A percentile compares a stretch with the other conserved stretches of the same genome.
These are phyloP conservation scores for Lichtheimia ramosa DNA, from an alignment of 371 early-diverging fungal species.

Conservation along the genomic window DNA sequence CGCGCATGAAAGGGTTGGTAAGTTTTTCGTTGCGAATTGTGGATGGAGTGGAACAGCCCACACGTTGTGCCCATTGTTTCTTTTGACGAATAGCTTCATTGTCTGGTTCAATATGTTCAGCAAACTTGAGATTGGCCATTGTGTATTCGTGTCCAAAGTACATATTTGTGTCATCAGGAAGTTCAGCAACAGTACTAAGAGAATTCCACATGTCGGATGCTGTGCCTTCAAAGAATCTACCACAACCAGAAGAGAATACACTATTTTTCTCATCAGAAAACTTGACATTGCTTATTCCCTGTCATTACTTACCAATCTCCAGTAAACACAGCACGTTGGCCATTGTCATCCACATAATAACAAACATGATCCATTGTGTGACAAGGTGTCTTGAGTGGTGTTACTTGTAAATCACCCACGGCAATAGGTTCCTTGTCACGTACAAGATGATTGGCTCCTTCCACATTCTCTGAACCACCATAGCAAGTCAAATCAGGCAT, in stretches of 20 bases:
- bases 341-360: conserved; percentile 65
- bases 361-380: conserved; percentile 86
- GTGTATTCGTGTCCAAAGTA: conserved; percentile 96
- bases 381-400: conserved; percentile 67
- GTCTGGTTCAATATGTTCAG: conserved; percentile 37
- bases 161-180: conserved; percentile 83
- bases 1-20: conserved; percentile 89
- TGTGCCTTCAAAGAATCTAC: conserved; percentile 93
- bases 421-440: conserved; percentile 29
- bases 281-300: not conserved
- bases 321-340: conserved; percentile 33
- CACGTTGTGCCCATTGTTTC: conserved; percentile 50
- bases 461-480: conserved; percentile 29
- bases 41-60: conserved; percentile 74
- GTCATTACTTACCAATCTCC: conserved; percentile 11
- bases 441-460: conserved; percentile 17
- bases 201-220: conserved; percentile 82
- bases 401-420: conserved; percentile 60
- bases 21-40: conserved; percentile 79
- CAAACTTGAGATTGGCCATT: conserved; percentile 57
- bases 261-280: conserved; percentile 6
- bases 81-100: conserved; percentile 50
- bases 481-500: conserved; percentile 12
- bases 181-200: conserved; percentile 59
- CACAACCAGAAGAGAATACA: conserved; percentile 71